Conservation (phyloP, 148 eudicot genomes). For the Amaranthus cruentus region DNA sequence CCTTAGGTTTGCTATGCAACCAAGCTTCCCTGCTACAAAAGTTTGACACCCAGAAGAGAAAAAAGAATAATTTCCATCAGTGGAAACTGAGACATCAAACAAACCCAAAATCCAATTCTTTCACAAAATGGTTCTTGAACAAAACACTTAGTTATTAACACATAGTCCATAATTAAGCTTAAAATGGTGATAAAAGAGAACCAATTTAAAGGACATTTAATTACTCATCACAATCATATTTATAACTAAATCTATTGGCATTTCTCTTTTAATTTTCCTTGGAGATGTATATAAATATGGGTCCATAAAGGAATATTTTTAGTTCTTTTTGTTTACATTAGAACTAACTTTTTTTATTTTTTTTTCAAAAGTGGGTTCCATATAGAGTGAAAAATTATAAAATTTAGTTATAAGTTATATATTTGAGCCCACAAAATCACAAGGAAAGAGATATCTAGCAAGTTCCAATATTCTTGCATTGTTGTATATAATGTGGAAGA, state of each 20-base stretch:
- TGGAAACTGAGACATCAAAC: constrained; percentile 16
- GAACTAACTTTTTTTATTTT: background rate
- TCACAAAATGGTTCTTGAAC: background rate
- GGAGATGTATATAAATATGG: constrained; percentile 6
- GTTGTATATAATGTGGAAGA: constrained; percentile 7
- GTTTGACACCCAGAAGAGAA: constrained; percentile 13
- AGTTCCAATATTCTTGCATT: constrained; percentile 21
- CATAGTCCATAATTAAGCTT: background rate
- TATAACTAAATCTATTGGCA: background rate
- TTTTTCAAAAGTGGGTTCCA: constrained; percentile 15
- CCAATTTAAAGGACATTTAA: no score
- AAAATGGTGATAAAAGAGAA: no score
- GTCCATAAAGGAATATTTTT: constrained; percentile 17
- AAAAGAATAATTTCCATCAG: constrained; percentile 35
- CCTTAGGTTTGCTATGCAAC: constrained; percentile 70
- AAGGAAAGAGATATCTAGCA: constrained; percentile 31
- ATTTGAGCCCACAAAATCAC: constrained; percentile 59
- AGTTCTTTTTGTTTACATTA: constrained; percentile 9
- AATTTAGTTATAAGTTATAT: background rate
- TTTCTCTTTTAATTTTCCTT: background rate
- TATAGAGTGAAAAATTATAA: background rate
- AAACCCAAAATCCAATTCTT: background rate
- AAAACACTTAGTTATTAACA: background rate
- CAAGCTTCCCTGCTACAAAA: constrained; percentile 84
- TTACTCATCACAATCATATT: background rate